A percentile compares a stretch with the other conserved stretches of the same genome.
phyloP scores from a whole-genome alignment of 164 flowering plant genomes.

The Euptelea pleiosperma region DNA sequence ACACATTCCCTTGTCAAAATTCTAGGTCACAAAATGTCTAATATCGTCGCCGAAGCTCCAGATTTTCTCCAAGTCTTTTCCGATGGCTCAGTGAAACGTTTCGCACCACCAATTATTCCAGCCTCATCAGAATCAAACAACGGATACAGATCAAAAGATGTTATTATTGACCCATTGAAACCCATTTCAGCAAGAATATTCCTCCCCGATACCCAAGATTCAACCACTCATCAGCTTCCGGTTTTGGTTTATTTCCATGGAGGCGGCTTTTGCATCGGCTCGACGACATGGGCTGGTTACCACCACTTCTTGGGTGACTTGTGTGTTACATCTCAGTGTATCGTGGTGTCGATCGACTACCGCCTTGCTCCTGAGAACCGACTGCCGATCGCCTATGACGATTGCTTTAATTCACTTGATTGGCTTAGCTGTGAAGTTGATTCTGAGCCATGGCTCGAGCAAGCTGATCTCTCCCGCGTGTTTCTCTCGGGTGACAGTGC shows the following conservation, averaged over 20 bases:
- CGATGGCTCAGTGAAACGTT: constrained; percentile 61
- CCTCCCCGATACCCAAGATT: constrained; percentile 32
- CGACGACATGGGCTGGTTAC: constrained; percentile 81
- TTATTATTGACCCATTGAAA: constrained; percentile 43
- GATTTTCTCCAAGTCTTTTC: constrained; percentile 65
- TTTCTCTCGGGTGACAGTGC: constrained; percentile 89
- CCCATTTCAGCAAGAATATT: constrained; percentile 63
- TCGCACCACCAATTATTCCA: constrained; percentile 36
- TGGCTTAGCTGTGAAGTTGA: constrained; percentile 39
- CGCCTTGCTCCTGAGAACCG: constrained; percentile 77
- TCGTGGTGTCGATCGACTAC: constrained; percentile 68
- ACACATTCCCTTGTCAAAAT: no score
- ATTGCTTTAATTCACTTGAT: constrained; percentile 48
- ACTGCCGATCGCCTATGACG: constrained; percentile 68
- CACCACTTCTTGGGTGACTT: constrained; percentile 61
- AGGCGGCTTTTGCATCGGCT: constrained; percentile 94
- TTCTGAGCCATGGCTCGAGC: constrained; percentile 49
- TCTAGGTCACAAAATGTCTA: no score
- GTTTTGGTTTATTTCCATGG: constrained; percentile 78
- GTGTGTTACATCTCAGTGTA: constrained; percentile 36
- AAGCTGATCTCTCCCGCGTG: constrained; percentile 55
- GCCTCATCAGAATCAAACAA: constrained; percentile 30
- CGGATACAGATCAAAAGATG: constrained; percentile 65
- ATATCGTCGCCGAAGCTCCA: constrained; percentile 54
- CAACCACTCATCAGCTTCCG: constrained; percentile 7